Evolutionary conservation across 2,329 filamentous ascomycete genomes (phyloP), one percentile per base, ranked within the genome.

Genomic region (Fusarium heterosporum): DNA sequence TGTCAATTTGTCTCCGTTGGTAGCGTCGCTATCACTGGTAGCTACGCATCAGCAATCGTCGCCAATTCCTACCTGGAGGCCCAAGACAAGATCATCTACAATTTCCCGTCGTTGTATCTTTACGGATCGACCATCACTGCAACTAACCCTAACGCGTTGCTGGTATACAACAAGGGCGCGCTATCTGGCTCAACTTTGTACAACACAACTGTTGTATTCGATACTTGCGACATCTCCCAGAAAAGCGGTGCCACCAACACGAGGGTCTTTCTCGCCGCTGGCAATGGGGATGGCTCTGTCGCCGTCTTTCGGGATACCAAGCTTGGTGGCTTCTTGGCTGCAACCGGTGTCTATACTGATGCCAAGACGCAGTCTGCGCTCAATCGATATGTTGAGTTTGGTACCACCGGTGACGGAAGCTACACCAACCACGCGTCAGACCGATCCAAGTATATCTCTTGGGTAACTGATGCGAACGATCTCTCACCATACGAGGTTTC

Each of bases 41-140:
- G 56, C 9, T 64, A 71, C 4, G 78, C 79, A 4, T 71, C 78
- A 0, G 76, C 74, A 1, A 64, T 84, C 26, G 75, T 83, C 25
- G 79, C 79, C 10, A 77, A 82, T 61, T 81, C 79, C 0, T 82
- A 82, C 55, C 74, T 84, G 10, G 79, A 83, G 57, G 81, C 79
- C 3, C 63, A 74, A 8, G 78, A 81, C 47, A 82, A 82, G 63
- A 64, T 80, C 2, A 75, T 84, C 48, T 79, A 78, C 56, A 76
- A 78, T 34, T 79, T 76, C 12, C 75, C 78, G 0, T 78, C 77
- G 12, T 57, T 81, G 0, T 83, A 83, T 55, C 62, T 84, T 0
- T 83, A 79, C 56, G 75, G 76, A 11, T 79, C 82, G 0, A 80
- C 77, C 0, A 79, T 84, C 48, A 77, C 78, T 0, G 76, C 80